These are phyloP conservation scores for Blastocystis sp. DNA, from an alignment of 352 stramenopile species.

Conservation along the genomic window DNA sequence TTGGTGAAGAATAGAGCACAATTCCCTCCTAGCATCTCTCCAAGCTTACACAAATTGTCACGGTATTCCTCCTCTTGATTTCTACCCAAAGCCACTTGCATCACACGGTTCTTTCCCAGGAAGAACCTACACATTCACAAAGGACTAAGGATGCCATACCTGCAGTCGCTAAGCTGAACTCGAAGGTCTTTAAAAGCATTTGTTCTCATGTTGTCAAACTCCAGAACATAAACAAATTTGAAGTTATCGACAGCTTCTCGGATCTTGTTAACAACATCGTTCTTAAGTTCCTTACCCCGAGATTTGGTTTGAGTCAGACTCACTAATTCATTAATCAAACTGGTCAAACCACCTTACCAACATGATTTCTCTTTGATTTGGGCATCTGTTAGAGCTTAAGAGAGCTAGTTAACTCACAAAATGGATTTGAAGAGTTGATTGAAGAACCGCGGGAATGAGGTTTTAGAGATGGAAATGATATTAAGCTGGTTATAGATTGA, in stretches of 20 bases:
- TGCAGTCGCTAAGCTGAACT: constrained; percentile 88
- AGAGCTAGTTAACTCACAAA: no score
- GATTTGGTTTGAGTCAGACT: constrained; percentile 89
- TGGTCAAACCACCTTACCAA: constrained; percentile 56
- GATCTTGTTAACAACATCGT: constrained; percentile 86
- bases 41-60: constrained; percentile 87
- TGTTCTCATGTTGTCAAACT: constrained; percentile 94
- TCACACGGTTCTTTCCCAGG: constrained; percentile 96
- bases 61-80: constrained; percentile 91
- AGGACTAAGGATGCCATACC: constrained; percentile 70
- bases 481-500: no score
- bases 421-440: no score
- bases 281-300: constrained; percentile 92
- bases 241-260: constrained; percentile 87
- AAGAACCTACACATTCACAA: constrained; percentile 81
- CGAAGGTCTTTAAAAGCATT: constrained; percentile 97
- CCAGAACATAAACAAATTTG: constrained; percentile 88
- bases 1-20: constrained; percentile 91
- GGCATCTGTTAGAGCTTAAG: constrained; percentile 73
- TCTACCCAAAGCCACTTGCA: constrained; percentile 91
- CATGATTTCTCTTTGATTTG: constrained; percentile 77
- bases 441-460: no score
- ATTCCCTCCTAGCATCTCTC: constrained; percentile 82
- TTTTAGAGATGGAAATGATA: no score
- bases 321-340: constrained; percentile 72